phyloP scores from a whole-genome alignment of 495 filamentous ascomycete genomes.

The Delitschia confertaspora region DNA sequence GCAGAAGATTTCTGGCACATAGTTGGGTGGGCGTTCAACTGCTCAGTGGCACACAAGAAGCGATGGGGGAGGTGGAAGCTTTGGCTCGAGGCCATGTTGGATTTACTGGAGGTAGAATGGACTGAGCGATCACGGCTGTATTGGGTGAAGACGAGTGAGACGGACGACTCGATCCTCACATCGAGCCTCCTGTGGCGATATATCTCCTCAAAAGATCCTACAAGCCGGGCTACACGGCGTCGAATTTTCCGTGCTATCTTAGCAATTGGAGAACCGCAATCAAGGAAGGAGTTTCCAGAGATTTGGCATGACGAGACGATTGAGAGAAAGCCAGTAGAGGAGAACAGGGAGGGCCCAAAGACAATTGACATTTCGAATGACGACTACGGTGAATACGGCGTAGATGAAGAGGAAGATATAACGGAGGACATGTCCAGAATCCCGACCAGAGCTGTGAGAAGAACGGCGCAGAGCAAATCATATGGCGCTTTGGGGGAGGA shows the following conservation, averaged over 20 bases:
- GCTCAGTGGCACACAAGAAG: slow-evolving; percentile 58
- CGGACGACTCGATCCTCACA: slow-evolving; percentile 20
- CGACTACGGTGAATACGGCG: slow-evolving; percentile 49
- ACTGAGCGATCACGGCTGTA: slow-evolving; percentile 42
- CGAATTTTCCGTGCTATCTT: slow-evolving; percentile 56
- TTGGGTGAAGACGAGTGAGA: slow-evolving; percentile 17
- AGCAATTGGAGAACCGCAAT: slow-evolving; percentile 46
- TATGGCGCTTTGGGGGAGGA: not conserved
- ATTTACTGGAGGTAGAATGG: slow-evolving; percentile 70
- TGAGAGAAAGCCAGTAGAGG: slow-evolving; percentile 32
- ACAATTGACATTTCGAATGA: slow-evolving; percentile 49
- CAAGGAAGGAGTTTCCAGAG: slow-evolving; percentile 48
- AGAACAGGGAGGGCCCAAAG: slow-evolving; percentile 35
- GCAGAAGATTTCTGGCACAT: slow-evolving; percentile 83
- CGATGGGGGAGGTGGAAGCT: slow-evolving; percentile 77
- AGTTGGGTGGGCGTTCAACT: slow-evolving; percentile 90
- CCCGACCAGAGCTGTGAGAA: not conserved
- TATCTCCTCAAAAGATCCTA: slow-evolving; percentile 34
- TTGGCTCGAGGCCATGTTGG: slow-evolving; percentile 74
- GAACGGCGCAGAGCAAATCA: not conserved
- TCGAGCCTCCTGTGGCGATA: slow-evolving; percentile 50
- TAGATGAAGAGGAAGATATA: slow-evolving; percentile 43
- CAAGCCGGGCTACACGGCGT: slow-evolving; percentile 37
- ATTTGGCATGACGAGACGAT: slow-evolving; percentile 54
- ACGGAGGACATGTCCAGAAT: slow-evolving; percentile 37